A percentile compares a stretch with the other conserved stretches of the same genome.
Conservation (phyloP, 225 moss, liverwort and hornwort species). For the Physcomitrellopsis africana region DNA sequence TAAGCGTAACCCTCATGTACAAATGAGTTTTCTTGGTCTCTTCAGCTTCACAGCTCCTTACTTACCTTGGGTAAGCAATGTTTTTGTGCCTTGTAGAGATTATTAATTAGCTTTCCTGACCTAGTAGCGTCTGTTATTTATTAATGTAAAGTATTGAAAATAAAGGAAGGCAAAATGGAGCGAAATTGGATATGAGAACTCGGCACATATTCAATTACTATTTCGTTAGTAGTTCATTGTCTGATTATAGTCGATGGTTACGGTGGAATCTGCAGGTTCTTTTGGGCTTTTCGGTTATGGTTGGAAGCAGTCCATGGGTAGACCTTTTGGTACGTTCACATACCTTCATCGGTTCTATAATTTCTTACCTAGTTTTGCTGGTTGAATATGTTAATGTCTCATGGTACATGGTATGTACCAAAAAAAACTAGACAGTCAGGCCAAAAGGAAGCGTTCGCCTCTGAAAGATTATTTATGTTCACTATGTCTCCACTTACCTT, state of each 20-base stretch:
- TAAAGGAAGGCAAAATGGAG: neutral
- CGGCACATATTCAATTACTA: neutral
- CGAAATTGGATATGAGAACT: neutral
- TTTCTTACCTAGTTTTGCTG: neutral
- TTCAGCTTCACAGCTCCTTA: slow-evolving; percentile 86
- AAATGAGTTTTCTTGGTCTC: slow-evolving; percentile 86
- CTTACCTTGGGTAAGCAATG: slow-evolving; percentile 63
- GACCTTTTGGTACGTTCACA: slow-evolving; percentile 67
- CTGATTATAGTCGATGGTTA: neutral
- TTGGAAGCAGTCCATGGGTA: slow-evolving; percentile 83
- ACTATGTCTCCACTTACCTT: neutral
- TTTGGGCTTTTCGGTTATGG: slow-evolving; percentile 77
- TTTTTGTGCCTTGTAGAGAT: neutral
- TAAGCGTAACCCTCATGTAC: slow-evolving; percentile 82
- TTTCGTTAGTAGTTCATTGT: neutral
- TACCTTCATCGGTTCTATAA: neutral
- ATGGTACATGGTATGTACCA: neutral
- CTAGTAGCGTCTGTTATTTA: neutral
- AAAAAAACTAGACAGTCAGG: neutral
- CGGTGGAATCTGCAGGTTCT: slow-evolving; percentile 57
- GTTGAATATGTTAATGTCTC: neutral
- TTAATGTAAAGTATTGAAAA: neutral
- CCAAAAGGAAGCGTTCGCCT: neutral
- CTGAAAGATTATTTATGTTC: neutral
- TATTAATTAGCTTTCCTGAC: neutral